Evolutionary conservation across 352 stramenopile species (phyloP), one percentile per base, ranked within the genome.

Genomic region (Phytophthora meadii): DNA sequence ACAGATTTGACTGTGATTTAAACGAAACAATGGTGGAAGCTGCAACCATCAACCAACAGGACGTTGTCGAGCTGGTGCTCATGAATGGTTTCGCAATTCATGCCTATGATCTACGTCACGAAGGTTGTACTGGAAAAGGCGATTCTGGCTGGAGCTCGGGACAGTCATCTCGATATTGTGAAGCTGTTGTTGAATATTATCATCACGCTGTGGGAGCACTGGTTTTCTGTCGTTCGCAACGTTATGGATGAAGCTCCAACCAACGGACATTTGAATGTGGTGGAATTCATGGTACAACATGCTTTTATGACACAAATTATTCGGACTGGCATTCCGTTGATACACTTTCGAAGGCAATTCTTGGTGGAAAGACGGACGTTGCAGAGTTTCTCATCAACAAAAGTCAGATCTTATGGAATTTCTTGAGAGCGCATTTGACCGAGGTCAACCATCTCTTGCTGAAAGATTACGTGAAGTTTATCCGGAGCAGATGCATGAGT

Each of bases 301-400:
- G 42, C 41, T 25, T n/a, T 8, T 46, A 53, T 15, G 9, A 3
- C 6, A 5, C 6, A 0, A 10, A 22, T 7, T 61, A 61, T 52
- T 32, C 32, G 10, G 15, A 0, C 3, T 54, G 30, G 9, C 30
- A n/a, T n/a, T n/a, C 48, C 4, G 32, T 42, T 19, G 36, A 54
- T 54, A 17, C 32, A 11, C 5, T 41, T 11, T 15, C 36, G 22
- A 8, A 19, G 7, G 40, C 17, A 4, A 46, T 46, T 5, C 15
- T 19, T 25, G 47, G 79, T 62, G 40, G 82, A 70, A 69, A 77
- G 63, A 34, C 70, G 5, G 32, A 45, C 10, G 49, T 55, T 5
- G 49, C 19, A 2, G 37, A 55, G 11, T 55, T 45, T 5, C 10
- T 55, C 3, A 1, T 19, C 19, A 19, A 19, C 1, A 1, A 32